phyloP scores from a whole-genome alignment of 2,329 filamentous ascomycete genomes.

The Talaromyces sp. region DNA sequence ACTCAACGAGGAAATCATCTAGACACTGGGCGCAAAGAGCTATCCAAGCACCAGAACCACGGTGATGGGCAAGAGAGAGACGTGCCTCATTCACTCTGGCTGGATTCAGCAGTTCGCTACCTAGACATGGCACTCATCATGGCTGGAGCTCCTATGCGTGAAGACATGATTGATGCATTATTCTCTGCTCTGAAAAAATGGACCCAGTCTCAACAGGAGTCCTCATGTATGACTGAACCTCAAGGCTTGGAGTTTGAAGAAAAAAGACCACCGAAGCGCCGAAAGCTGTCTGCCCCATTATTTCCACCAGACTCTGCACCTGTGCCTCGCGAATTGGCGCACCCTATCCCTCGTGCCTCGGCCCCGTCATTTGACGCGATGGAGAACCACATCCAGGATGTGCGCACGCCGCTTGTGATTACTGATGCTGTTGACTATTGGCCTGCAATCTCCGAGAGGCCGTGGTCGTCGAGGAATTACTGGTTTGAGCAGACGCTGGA shows the following conservation, averaged over 20 bases:
- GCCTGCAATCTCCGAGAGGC: constrained; percentile 64
- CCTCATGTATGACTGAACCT: not conserved
- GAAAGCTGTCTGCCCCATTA: constrained; percentile 24
- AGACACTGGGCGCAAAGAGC: not conserved
- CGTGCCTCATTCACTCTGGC: constrained; percentile 29
- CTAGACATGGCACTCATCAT: constrained; percentile 75
- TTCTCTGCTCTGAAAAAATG: constrained; percentile 26
- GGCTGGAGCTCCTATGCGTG: constrained; percentile 58
- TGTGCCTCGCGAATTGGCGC: constrained; percentile 23
- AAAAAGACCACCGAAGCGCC: constrained; percentile 21
- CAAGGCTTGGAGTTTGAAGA: not conserved
- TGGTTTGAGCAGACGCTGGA: constrained; percentile 67
- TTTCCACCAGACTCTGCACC: constrained; percentile 29
- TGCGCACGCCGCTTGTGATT: constrained; percentile 61
- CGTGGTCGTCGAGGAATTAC: constrained; percentile 71
- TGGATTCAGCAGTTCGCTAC: constrained; percentile 56
- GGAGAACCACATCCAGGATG: constrained; percentile 51
- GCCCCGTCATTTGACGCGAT: constrained; percentile 55
- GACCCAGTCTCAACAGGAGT: constrained; percentile 5
- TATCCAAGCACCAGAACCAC: constrained; percentile 6
- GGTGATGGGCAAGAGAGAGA: not conserved
- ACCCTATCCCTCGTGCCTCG: constrained; percentile 34
- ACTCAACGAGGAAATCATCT: not conserved
- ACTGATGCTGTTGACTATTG: constrained; percentile 60
- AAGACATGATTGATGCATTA: constrained; percentile 35